Conservation (phyloP, 352 stramenopile genomes). For the Pythium sp. region DNA sequence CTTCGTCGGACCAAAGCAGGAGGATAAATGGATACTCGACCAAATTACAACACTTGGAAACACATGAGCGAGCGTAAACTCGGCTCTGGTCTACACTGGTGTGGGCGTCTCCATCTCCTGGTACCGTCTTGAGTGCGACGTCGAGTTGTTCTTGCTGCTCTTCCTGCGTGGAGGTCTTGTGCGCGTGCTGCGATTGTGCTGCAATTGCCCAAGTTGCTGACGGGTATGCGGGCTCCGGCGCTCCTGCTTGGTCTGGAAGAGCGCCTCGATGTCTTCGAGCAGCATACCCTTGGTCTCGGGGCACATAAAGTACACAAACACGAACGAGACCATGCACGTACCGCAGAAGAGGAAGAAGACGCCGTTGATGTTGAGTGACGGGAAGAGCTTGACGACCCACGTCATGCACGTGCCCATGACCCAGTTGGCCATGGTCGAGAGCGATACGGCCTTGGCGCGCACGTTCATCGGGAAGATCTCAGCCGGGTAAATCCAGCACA, state of each 20-base stretch:
- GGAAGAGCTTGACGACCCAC: slow-evolving; percentile 24
- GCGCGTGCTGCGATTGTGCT: background rate
- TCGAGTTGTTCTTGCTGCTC: slow-evolving; percentile 2
- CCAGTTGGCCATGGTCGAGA: slow-evolving; percentile 50
- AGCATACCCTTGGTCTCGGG: slow-evolving; percentile 39
- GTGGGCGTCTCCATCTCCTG: background rate
- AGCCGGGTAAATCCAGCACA: slow-evolving; percentile 52
- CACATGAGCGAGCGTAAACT: background rate
- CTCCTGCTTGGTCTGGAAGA: slow-evolving; percentile 22
- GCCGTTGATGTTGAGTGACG: slow-evolving; percentile 42
- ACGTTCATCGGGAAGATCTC: slow-evolving; percentile 53
- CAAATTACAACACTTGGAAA: background rate
- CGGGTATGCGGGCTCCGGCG: background rate
- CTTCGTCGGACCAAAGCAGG: background rate
- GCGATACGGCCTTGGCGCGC: slow-evolving; percentile 40
- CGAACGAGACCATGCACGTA: slow-evolving; percentile 34
- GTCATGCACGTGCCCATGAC: slow-evolving; percentile 37
- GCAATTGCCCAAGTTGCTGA: background rate
- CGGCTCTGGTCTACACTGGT: background rate
- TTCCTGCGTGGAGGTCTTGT: background rate
- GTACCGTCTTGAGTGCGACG: background rate
- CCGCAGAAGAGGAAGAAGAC: slow-evolving; percentile 59
- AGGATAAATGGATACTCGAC: background rate
- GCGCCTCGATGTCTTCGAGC: slow-evolving; percentile 43
- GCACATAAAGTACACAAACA: slow-evolving; percentile 31